phyloP scores from a whole-genome alignment of 768 basidiomycete species.

The Amanita rimosa region DNA sequence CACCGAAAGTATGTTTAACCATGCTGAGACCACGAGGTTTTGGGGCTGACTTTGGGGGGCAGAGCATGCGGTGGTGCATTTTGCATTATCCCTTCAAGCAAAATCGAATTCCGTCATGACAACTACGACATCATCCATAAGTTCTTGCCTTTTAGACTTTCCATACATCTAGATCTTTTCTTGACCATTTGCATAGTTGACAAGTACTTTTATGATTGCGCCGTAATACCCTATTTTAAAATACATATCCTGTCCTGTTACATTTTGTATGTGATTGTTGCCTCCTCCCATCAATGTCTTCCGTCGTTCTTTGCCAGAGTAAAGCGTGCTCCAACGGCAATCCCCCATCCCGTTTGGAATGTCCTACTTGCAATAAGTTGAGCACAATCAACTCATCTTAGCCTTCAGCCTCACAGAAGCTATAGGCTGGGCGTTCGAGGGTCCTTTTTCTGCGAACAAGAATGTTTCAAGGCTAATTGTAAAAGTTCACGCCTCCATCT shows the following conservation, averaged over 20 bases:
- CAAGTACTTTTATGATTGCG: not conserved
- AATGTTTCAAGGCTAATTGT: slow-evolving; percentile 95
- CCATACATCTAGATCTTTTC: not conserved
- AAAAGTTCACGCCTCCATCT: slow-evolving; percentile 23
- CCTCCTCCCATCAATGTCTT: slow-evolving; percentile 11
- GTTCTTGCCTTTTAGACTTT: not conserved
- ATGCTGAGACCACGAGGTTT: slow-evolving; percentile 2
- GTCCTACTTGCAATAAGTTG: slow-evolving; percentile 89
- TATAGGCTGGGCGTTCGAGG: slow-evolving; percentile 68
- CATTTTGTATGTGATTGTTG: not conserved
- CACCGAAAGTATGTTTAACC: slow-evolving; percentile 2
- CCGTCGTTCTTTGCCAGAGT: slow-evolving; percentile 51
- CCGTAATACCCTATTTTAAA: not conserved
- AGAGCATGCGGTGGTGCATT: not conserved
- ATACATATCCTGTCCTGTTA: not conserved
- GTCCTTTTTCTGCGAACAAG: slow-evolving; percentile 89
- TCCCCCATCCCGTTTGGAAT: slow-evolving; percentile 80
- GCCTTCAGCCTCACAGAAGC: slow-evolving; percentile 8
- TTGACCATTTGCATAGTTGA: not conserved
- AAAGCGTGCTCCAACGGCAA: slow-evolving; percentile 66
- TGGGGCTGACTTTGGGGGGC: not conserved
- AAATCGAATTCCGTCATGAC: not conserved
- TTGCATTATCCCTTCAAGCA: not conserved
- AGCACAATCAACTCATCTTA: slow-evolving; percentile 14
- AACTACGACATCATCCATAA: not conserved